Base-by-base conservation (phyloP, 2,329 filamentous ascomycete genomes). In the Alternaria arbusti region DNA sequence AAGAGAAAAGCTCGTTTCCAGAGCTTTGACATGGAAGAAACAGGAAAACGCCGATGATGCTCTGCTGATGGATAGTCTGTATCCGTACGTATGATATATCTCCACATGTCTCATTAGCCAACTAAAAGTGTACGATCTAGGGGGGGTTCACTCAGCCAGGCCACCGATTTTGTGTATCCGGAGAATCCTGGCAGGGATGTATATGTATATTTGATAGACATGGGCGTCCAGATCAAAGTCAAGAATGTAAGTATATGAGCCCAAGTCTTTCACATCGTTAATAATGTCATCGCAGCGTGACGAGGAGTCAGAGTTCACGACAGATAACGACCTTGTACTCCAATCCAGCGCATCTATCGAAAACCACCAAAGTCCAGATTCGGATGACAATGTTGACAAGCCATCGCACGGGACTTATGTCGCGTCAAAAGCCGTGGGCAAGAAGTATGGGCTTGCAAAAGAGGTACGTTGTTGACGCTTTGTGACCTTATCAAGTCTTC, bases 211-310 rank as follows among this genome's bases (percentile, higher is more conserved):
- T 15, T 36, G 32, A 36, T 36, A 0, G 32, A 36, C 13, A 1
- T 15, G 32, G 32, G 32, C 32, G 0, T 36, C 2, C 32, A 36
- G 13, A 36, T 36, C 32, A 36, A 36, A 1, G 32, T 36, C 0
- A 36, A 1, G 0, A 36, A 36, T 0, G 32, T 36, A 2, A 36
- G 32, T 36, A 2, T 2, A 7, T 32, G 13, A 32, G 30, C 0
- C 30, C 30, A 32, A 32, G 0, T 32, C 0, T 0, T 32, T 32
- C 0, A 4, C 32, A 36, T 36, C 32, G 32, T 1, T 36, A 36
- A 36, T 0, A 1, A 0, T n/a, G 0, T 15, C 32, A 1, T 36
- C 0, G 8, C 32, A 40, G 32, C 0, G 0, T 1, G 32, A 40
- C 1, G 32, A n/a, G 0, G 32, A 40, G 1, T 0, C 0, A 40